Evolutionary conservation across 2,329 filamentous ascomycete genomes (phyloP).

Genomic region (Gaeumannomyces sp.): DNA sequence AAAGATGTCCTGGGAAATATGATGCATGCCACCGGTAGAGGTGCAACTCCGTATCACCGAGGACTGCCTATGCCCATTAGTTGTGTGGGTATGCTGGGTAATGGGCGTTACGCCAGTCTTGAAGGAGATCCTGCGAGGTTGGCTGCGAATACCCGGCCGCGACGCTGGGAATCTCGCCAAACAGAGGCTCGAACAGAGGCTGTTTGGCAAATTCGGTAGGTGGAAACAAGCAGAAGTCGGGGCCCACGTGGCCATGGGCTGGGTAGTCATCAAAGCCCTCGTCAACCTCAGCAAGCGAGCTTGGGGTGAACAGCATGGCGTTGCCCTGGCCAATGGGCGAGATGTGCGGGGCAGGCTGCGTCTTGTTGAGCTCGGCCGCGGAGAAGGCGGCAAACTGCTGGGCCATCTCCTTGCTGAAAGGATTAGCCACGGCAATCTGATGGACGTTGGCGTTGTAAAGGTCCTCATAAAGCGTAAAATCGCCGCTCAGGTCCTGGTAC

Average conservation of each 20-base stretch:
- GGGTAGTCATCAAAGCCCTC: constrained; percentile 56
- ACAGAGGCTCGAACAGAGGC: constrained; percentile 38
- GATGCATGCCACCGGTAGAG: neutral
- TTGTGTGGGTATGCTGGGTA: constrained; percentile 26
- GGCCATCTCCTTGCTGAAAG: constrained; percentile 39
- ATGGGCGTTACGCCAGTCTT: constrained; percentile 34
- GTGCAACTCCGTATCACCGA: neutral
- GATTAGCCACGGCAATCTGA: constrained; percentile 39
- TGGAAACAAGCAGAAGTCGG: constrained; percentile 61
- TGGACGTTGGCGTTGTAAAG: constrained; percentile 54
- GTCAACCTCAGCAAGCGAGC: constrained; percentile 54
- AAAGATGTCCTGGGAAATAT: neutral
- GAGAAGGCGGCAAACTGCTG: constrained; percentile 36
- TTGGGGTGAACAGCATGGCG: constrained; percentile 62
- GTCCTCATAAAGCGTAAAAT: constrained; percentile 58
- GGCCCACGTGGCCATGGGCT: constrained; percentile 34
- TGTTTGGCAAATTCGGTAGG: constrained; percentile 31
- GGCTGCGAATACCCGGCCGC: constrained; percentile 46
- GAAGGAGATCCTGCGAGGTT: constrained; percentile 45
- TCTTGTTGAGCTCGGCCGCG: constrained; percentile 32
- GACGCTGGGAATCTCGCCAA: constrained; percentile 44
- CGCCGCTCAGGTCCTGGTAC: constrained; percentile 50
- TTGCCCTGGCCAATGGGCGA: constrained; percentile 64
- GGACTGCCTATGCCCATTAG: neutral
- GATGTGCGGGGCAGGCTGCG: constrained; percentile 46